phyloP scores from a whole-genome alignment of 768 basidiomycete species.

The Leccinum variicolor region DNA sequence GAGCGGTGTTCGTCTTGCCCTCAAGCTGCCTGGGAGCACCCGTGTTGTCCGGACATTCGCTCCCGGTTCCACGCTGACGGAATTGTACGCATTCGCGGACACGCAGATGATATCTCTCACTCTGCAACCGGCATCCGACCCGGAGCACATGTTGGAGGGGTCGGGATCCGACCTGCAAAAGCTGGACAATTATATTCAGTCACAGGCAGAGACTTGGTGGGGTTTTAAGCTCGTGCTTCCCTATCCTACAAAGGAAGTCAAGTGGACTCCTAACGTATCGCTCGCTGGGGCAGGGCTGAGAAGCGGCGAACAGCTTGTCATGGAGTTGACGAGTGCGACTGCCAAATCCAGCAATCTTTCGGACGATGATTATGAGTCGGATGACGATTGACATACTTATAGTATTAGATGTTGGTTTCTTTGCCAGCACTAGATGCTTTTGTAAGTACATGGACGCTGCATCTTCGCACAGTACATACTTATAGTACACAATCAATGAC shows the following conservation, averaged over 20 bases:
- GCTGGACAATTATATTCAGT: constrained; percentile 36
- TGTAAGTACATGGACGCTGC: too few relatives aligned
- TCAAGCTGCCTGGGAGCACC: constrained; percentile 54
- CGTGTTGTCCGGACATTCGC: constrained; percentile 59
- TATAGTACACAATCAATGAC: background rate
- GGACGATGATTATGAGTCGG: constrained; percentile 58
- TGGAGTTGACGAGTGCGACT: constrained; percentile 40
- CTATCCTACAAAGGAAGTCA: constrained; percentile 67
- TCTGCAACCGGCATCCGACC: constrained; percentile 38
- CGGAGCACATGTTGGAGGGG: constrained; percentile 38
- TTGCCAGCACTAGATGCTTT: background rate
- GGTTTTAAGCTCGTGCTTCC: constrained; percentile 66
- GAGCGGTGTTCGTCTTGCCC: constrained; percentile 42
- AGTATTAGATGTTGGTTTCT: background rate
- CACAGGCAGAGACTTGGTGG: constrained; percentile 52
- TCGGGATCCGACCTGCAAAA: constrained; percentile 30
- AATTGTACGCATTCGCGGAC: constrained; percentile 75
- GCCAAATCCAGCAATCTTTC: constrained; percentile 29
- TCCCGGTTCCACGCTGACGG: constrained; percentile 47
- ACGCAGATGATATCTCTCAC: constrained; percentile 48
- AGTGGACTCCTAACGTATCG: constrained; percentile 39
- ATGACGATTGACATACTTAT: constrained; percentile 33
- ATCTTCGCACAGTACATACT: background rate
- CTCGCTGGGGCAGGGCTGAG: constrained; percentile 48
- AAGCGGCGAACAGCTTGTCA: constrained; percentile 62